Percentiles rank a stretch among this genome's conserved stretches.
Conservation (phyloP, 2,329 filamentous ascomycete species). For the Penicillium occitanis region DNA sequence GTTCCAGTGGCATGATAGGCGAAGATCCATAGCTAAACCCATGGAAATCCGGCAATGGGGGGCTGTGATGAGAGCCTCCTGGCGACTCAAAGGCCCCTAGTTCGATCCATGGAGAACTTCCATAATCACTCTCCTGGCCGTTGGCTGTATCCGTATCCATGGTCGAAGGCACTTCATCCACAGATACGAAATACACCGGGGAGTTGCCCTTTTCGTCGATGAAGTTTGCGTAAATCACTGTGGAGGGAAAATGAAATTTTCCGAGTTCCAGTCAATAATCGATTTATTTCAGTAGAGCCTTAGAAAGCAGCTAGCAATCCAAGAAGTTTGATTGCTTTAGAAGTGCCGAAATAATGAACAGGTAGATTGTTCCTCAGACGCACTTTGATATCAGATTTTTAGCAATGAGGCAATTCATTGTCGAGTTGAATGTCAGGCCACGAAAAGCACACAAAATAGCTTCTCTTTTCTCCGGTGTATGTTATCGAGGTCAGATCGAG, state of each 20-base stretch:
- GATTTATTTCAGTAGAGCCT: background rate
- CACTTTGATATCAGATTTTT: slow-evolving; percentile 14
- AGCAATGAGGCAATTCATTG: slow-evolving; percentile 12
- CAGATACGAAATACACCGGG: slow-evolving; percentile 47
- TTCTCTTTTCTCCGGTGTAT: background rate
- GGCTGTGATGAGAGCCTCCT: slow-evolving; percentile 62
- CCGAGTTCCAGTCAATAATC: slow-evolving; percentile 5
- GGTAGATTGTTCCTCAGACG: slow-evolving; percentile 12
- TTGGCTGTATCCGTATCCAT: slow-evolving; percentile 50
- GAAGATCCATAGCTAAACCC: slow-evolving; percentile 63
- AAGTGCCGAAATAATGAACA: background rate
- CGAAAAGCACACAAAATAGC: slow-evolving; percentile 7
- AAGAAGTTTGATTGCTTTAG: background rate
- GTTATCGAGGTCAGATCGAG: background rate
- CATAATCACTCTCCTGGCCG: slow-evolving; percentile 46
- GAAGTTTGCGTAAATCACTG: slow-evolving; percentile 15
- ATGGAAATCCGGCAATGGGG: slow-evolving; percentile 68
- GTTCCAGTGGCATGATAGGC: slow-evolving; percentile 61
- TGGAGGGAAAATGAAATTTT: slow-evolving; percentile 26
- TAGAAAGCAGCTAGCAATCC: background rate
- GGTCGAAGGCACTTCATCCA: slow-evolving; percentile 29
- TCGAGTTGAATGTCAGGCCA: slow-evolving; percentile 1
- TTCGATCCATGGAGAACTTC: slow-evolving; percentile 48
- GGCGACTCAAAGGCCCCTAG: slow-evolving; percentile 46
- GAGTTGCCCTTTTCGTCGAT: slow-evolving; percentile 12